A percentile compares a stretch with the other conserved stretches of the same genome.
Evolutionary conservation across 2,329 filamentous ascomycete genomes (phyloP).

Genomic region (Apiospora rasikravindrae): DNA sequence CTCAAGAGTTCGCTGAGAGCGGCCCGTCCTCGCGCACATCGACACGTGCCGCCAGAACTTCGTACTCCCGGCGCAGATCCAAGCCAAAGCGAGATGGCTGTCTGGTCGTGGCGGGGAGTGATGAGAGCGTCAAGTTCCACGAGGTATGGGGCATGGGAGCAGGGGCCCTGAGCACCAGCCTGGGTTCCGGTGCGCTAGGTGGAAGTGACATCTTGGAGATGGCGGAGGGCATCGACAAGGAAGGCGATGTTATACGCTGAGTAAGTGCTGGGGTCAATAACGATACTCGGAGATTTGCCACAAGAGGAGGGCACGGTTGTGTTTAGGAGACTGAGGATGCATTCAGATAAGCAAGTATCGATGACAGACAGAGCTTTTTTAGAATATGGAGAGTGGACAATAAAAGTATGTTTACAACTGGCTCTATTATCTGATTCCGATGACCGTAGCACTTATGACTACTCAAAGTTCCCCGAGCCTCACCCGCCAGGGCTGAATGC

Average conservation of each 20-base stretch:
- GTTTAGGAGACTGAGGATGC: background rate
- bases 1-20: background rate
- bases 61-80: conserved; percentile 42
- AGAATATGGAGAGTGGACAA: background rate
- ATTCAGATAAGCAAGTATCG: background rate
- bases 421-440: background rate
- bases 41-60: conserved; percentile 54
- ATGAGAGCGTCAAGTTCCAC: conserved; percentile 93
- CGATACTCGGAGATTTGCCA: background rate
- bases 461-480: no score
- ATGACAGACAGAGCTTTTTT: background rate
- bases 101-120: conserved; percentile 89
- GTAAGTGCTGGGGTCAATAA: conserved; percentile 27
- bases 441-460: background rate
- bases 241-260: conserved; percentile 74
- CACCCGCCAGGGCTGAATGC: no score
- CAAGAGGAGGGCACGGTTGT: no score
- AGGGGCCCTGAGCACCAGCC: conserved; percentile 55
- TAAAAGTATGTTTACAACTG: background rate
- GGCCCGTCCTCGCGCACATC: background rate
- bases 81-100: conserved; percentile 74
- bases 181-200: conserved; percentile 68
- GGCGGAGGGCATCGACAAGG: conserved; percentile 79
- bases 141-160: conserved; percentile 80
- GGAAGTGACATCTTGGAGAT: conserved; percentile 87